These are phyloP conservation scores for Hanseniaspora sp. DNA, from an alignment of 1,139 yeast species.

Conservation along the genomic window DNA sequence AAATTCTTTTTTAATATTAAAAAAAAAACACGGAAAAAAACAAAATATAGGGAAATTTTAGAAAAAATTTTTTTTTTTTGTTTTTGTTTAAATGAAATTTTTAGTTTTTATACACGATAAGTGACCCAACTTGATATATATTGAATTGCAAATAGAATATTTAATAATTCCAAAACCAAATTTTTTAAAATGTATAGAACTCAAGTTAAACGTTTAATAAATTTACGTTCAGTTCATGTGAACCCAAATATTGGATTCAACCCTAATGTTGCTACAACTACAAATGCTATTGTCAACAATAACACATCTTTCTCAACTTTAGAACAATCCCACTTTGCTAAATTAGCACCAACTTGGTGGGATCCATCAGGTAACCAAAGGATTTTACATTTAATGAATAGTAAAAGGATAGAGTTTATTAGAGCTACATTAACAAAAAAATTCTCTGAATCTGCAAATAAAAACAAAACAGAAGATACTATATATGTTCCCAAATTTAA, in stretches of 20 bases:
- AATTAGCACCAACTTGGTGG: conserved; percentile 92
- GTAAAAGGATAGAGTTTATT: conserved; percentile 78
- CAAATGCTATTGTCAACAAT: neutral
- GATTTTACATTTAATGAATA: conserved; percentile 86
- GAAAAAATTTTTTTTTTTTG: too few relatives aligned
- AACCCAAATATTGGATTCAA: conserved; percentile 13
- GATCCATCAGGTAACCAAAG: conserved; percentile 87
- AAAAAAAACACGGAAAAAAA: neutral
- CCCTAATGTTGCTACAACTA: neutral
- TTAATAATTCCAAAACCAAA: neutral
- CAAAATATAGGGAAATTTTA: too few relatives aligned
- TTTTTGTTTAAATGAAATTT: too few relatives aligned
- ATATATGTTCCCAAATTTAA: conserved; percentile 73
- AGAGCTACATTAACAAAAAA: conserved; percentile 42
- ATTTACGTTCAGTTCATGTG: neutral
- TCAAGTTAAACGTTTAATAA: neutral
- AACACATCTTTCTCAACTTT: conserved; percentile 22
- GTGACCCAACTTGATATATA: too few relatives aligned
- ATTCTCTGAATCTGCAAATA: conserved; percentile 17
- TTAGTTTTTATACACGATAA: too few relatives aligned
- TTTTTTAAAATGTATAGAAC: neutral
- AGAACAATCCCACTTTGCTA: conserved; percentile 72
- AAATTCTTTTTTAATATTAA: neutral
- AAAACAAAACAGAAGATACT: conserved; percentile 34
- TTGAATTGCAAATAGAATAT: too few relatives aligned